Evolutionary conservation across 148 eudicot genomes (phyloP).

Genomic region (Spergularia bocconei): DNA sequence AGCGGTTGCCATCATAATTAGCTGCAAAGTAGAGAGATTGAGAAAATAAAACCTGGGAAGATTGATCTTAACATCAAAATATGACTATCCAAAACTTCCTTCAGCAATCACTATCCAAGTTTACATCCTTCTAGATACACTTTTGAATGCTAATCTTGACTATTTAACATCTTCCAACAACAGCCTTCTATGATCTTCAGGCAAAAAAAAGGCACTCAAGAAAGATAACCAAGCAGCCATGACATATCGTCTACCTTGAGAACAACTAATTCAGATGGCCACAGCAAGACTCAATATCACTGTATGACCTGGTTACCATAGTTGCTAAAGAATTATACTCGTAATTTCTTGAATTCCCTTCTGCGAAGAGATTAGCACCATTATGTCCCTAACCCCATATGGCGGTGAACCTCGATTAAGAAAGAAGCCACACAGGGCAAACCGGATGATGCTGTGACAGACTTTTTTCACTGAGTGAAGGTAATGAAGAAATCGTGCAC

Average conservation of each 20-base stretch:
- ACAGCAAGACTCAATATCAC: neutral
- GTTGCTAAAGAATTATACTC: neutral
- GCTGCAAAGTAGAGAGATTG: constrained; percentile 49
- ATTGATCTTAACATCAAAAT: constrained; percentile 1
- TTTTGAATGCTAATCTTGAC: neutral
- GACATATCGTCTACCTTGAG: neutral
- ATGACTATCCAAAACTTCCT: constrained; percentile 3
- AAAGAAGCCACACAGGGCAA: neutral
- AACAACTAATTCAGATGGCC: constrained; percentile 2
- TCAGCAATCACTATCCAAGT: neutral
- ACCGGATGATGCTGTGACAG: no score
- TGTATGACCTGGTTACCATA: neutral
- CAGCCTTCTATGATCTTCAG: neutral
- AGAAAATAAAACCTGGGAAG: constrained; percentile 21
- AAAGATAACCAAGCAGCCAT: neutral
- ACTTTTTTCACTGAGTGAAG: no score
- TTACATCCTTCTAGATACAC: neutral
- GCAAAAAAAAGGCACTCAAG: neutral
- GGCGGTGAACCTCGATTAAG: neutral
- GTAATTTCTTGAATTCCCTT: neutral
- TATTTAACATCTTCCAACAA: neutral
- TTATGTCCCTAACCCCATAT: neutral
- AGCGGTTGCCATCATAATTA: constrained; percentile 76
- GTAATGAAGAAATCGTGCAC: neutral
- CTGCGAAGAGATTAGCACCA: neutral